Evolutionary conservation across 2,329 filamentous ascomycete genomes (phyloP).

Genomic region (Leptographium wingfieldii): DNA sequence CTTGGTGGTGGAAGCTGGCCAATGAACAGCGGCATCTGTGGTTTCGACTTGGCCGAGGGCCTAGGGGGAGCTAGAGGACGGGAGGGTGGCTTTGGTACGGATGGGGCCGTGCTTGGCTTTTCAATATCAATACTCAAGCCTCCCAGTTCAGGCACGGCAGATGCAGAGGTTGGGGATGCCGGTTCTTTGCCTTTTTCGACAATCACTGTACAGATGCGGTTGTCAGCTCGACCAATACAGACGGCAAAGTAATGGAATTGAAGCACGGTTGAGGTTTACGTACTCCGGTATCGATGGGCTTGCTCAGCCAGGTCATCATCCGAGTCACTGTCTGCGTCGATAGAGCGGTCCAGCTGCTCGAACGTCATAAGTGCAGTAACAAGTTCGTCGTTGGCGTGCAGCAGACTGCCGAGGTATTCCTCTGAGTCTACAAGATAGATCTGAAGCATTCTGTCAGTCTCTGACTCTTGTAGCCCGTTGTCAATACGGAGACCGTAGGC

Average conservation of each 20-base stretch:
- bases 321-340: conserved; percentile 62
- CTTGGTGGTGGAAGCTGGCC: conserved; percentile 25
- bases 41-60: conserved; percentile 33
- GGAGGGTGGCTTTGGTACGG: conserved; percentile 20
- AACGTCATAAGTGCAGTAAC: conserved; percentile 87
- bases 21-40: conserved; percentile 31
- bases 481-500: conserved; percentile 1
- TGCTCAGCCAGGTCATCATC: conserved; percentile 57
- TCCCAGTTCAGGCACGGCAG: conserved; percentile 25
- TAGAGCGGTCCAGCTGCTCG: conserved; percentile 81
- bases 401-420: conserved; percentile 78
- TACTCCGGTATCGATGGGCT: conserved; percentile 51
- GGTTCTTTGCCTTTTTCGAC: conserved; percentile 38
- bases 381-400: conserved; percentile 94
- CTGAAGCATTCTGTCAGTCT: conserved; percentile 21
- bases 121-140: conserved; percentile 25
- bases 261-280: no score
- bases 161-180: conserved; percentile 27
- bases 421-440: conserved; percentile 87
- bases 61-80: conserved; percentile 34
- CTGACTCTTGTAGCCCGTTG: not conserved
- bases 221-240: not conserved
- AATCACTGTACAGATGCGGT: conserved; percentile 29
- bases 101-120: conserved; percentile 19
- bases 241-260: no score